These are phyloP conservation scores for Rhodosporidiobolus odoratus DNA, from an alignment of 768 basidiomycete genomes.

Conservation along the genomic window DNA sequence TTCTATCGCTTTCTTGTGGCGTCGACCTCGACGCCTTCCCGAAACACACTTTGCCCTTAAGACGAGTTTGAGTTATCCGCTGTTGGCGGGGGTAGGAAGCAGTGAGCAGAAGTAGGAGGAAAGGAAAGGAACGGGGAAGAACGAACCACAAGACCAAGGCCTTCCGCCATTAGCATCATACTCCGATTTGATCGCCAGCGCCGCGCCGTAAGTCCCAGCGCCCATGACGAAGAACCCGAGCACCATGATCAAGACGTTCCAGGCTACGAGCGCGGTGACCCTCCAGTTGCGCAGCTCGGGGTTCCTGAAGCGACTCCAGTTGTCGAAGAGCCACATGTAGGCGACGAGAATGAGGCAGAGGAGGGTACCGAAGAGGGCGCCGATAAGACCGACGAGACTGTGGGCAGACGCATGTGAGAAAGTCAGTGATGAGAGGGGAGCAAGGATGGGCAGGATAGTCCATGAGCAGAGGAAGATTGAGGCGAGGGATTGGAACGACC, in stretches of 20 bases:
- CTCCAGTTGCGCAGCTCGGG: background rate
- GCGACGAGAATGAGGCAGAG: constrained; percentile 23
- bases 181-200: constrained; percentile 9
- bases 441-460: background rate
- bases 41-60: background rate
- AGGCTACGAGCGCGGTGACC: constrained; percentile 9
- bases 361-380: constrained; percentile 37
- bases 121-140: background rate
- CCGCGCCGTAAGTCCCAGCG: constrained; percentile 22
- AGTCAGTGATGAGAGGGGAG: too few relatives aligned
- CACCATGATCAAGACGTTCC: constrained; percentile 32
- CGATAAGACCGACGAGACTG: constrained; percentile 32
- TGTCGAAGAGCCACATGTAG: constrained; percentile 21
- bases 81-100: background rate
- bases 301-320: constrained; percentile 10
- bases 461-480: background rate
- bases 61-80: background rate
- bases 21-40: too few relatives aligned
- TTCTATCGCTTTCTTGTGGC: too few relatives aligned
- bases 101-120: background rate
- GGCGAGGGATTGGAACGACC: background rate
- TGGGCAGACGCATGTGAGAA: background rate
- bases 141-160: background rate
- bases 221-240: constrained; percentile 33
- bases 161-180: constrained; percentile 12